phyloP scores from a whole-genome alignment of 192 early-diverging fungal genomes.

The Dissophora globulifera region DNA sequence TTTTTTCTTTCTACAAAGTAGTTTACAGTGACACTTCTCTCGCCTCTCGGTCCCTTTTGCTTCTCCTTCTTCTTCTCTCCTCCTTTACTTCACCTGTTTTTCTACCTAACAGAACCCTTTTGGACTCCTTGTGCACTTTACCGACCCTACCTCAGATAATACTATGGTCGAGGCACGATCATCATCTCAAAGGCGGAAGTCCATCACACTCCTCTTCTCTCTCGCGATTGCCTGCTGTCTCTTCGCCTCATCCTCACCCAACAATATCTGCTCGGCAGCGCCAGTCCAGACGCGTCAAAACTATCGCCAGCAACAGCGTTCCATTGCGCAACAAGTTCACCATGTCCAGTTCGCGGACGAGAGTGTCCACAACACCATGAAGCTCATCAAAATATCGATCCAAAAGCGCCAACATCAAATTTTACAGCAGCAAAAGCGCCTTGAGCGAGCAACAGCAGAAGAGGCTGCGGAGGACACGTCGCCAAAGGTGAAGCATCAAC shows the following conservation, averaged over 20 bases:
- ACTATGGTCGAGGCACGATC: no score
- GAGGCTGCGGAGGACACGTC: not conserved
- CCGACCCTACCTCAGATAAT: no score
- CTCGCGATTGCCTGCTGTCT: not conserved
- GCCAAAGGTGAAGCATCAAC: not conserved
- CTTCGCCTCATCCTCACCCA: not conserved
- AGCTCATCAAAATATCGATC: constrained; percentile 27
- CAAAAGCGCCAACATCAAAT: constrained; percentile 3
- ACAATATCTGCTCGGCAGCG: not conserved
- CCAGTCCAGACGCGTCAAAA: not conserved
- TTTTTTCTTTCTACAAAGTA: no score
- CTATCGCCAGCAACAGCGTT: constrained; percentile 8
- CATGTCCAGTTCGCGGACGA: constrained; percentile 38
- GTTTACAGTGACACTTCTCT: no score
- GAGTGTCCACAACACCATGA: constrained; percentile 16
- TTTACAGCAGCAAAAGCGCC: not conserved
- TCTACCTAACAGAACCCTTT: no score
- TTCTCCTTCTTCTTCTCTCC: no score
- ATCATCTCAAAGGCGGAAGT: not conserved
- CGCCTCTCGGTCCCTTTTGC: no score
- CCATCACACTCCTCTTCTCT: constrained; percentile 6
- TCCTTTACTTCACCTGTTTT: no score
- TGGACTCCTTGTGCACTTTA: no score
- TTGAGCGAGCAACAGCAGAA: not conserved
- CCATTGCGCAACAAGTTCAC: constrained; percentile 29